Conservation (phyloP, 179 eudicot genomes). For the Actinidia arguta region DNA sequence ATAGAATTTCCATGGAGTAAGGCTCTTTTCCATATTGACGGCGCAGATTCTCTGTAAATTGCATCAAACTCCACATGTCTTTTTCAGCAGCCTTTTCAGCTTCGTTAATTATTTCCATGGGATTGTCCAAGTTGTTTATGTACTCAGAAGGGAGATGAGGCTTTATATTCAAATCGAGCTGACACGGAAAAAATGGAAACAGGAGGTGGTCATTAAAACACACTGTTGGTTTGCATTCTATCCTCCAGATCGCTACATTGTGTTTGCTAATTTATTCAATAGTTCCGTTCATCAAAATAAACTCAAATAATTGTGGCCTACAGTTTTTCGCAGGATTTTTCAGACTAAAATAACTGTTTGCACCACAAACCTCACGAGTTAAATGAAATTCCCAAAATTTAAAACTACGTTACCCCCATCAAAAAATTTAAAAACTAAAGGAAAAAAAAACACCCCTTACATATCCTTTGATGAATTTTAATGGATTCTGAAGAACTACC, state of each 20-base stretch:
- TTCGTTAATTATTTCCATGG: constrained; percentile 76
- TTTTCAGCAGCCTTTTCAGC: constrained; percentile 94
- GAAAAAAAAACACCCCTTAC: background rate
- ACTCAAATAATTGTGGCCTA: background rate
- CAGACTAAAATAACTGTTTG: constrained; percentile 1
- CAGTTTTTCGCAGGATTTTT: background rate
- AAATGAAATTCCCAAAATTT: constrained; percentile 1
- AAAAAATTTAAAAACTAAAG: background rate
- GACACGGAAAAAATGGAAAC: constrained; percentile 22
- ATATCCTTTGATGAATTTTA: background rate
- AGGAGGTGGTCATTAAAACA: background rate
- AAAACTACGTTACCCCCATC: background rate
- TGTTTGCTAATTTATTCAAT: background rate
- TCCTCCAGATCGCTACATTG: constrained; percentile 1
- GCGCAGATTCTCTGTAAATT: constrained; percentile 82
- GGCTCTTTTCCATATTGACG: constrained; percentile 96
- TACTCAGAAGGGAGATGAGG: constrained; percentile 97
- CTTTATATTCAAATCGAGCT: constrained; percentile 86
- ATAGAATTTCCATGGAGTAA: constrained; percentile 81
- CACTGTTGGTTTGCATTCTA: background rate
- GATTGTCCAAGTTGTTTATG: constrained; percentile 93
- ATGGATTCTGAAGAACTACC: constrained; percentile 2
- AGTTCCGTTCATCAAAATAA: background rate
- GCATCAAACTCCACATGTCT: constrained; percentile 81
- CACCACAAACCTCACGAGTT: constrained; percentile 7